Conservation (phyloP, 768 basidiomycete genomes). For the Boletus edulis region DNA sequence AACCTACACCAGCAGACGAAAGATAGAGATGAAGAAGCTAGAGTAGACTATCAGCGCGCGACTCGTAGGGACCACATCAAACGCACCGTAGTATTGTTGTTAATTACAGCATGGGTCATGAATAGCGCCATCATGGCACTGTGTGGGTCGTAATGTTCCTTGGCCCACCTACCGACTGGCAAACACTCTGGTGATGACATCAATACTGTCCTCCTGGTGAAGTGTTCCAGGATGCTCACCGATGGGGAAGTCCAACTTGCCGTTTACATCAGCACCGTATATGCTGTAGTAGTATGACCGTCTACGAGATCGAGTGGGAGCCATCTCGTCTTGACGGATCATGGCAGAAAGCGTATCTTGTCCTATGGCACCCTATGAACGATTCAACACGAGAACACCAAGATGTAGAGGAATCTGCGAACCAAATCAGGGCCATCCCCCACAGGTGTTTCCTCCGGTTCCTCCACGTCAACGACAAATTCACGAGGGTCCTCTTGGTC, state of each 20-base stretch:
- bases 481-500: conserved; percentile 18
- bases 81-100: conserved; percentile 47
- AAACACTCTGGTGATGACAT: conserved; percentile 44
- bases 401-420: conserved; percentile 2
- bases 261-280: conserved; percentile 37
- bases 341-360: conserved; percentile 71
- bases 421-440: conserved; percentile 27
- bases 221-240: conserved; percentile 36
- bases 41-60: background rate
- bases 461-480: conserved; percentile 15
- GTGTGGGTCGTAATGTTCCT: conserved; percentile 50
- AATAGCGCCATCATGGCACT: conserved; percentile 63
- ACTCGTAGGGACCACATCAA: background rate
- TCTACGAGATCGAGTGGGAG: conserved; percentile 55
- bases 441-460: conserved; percentile 11
- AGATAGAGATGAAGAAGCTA: conserved; percentile 52
- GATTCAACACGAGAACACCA: conserved; percentile 5
- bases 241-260: conserved; percentile 56
- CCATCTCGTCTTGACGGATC: conserved; percentile 71
- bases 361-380: conserved; percentile 58
- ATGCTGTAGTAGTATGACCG: conserved; percentile 49
- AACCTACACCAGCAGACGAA: conserved; percentile 22
- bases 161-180: conserved; percentile 61
- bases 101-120: conserved; percentile 72
- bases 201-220: background rate